Base-by-base conservation (phyloP, 1,284 basidiomycete species). In the Ustilago lituana region DNA sequence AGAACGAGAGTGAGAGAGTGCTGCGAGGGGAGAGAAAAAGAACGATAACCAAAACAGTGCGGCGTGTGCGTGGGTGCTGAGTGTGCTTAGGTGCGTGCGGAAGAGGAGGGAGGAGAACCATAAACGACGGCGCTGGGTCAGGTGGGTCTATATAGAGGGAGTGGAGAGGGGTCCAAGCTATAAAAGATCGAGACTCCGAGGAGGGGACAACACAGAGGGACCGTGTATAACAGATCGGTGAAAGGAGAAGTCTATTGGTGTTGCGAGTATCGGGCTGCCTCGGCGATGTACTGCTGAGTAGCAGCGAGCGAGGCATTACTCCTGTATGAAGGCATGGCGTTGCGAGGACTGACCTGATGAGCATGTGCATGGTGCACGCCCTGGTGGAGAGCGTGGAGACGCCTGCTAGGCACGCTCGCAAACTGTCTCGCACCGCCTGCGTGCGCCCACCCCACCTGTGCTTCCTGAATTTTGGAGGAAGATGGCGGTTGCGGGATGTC, bases 271-370 rank as follows among this genome's bases (percentile, higher is more conserved):
- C 52, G 14, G 11, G 49, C 38, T 15, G 57, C 49, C 10, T 55
- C 44, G 2, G 52, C 52, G 3, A 55, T 37, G 20, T 59, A 51
- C 27, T 59, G 57, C 32, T 59, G 57, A 22, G 57, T 22, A 31
- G 44, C 52, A 11, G 37, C 52, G n/a, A 59, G 44, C 6, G 48
- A 52, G n/a, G 57, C 57, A 20, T 51, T 46, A 39, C 49, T 52
- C 19, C 57, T 26, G 57, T 59, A 59, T 20, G 43, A 41, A 37
- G 60, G 53, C 15, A 62, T 62, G 26, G 53, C 48, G 33, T 52
- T 38, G 22, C 59, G 43, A 36, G 48, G n/a, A 17, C 40, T 37
- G 0, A 20, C 35, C 27, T 47, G 50, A 19, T 41, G 57, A 6
- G 27, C 27, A 29, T 29, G 35, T 10, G 43, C 22, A 20, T 58